phyloP scores from a whole-genome alignment of 2,329 filamentous ascomycete species.

The Colletotrichum camelliae region DNA sequence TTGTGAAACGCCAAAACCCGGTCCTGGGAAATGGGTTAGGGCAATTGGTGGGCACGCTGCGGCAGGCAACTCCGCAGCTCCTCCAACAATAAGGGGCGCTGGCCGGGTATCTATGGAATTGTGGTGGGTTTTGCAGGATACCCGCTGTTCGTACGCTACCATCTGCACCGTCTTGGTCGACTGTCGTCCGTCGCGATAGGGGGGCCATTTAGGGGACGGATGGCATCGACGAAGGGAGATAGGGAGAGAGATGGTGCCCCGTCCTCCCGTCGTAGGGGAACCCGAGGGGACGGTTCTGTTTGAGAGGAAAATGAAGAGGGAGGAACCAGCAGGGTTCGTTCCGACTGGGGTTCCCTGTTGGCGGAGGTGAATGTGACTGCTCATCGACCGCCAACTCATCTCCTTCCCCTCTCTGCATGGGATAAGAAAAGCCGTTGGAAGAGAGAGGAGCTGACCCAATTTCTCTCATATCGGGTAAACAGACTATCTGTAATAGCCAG shows the following conservation, averaged over 20 bases:
- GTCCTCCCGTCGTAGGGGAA: constrained; percentile 11
- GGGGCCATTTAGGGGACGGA: neutral
- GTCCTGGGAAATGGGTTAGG: neutral
- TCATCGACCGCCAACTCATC: constrained; percentile 21
- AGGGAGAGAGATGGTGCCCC: constrained; percentile 4
- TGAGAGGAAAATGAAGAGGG: constrained; percentile 13
- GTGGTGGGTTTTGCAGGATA: neutral
- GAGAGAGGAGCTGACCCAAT: neutral
- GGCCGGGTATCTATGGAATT: constrained; percentile 2
- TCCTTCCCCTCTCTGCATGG: constrained; percentile 10
- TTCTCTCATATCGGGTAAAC: constrained; percentile 15
- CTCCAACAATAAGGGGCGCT: neutral
- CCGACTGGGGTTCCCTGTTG: constrained; percentile 9
- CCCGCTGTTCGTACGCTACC: neutral
- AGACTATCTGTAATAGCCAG: neutral
- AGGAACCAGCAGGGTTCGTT: constrained; percentile 9
- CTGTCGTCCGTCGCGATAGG: neutral
- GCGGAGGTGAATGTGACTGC: constrained; percentile 14
- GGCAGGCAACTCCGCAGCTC: constrained; percentile 5
- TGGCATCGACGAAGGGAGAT: neutral
- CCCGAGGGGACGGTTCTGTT: constrained; percentile 19
- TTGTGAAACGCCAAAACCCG: constrained; percentile 1
- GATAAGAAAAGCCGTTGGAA: neutral
- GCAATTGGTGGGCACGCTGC: neutral
- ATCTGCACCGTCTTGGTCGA: neutral